phyloP scores from a whole-genome alignment of 345 rosid species.

The Linum lewisii region DNA sequence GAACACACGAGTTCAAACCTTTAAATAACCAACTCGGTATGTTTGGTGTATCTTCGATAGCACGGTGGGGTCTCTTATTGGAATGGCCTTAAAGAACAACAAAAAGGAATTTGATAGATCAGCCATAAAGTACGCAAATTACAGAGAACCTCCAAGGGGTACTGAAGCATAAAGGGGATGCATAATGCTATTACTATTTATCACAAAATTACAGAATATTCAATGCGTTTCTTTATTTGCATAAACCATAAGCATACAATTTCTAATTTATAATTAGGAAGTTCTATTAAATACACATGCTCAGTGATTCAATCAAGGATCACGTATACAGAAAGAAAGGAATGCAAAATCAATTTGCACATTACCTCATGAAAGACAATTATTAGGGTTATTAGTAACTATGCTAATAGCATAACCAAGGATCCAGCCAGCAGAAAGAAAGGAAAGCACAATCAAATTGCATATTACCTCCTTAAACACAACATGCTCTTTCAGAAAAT shows the following conservation, averaged over 20 bases:
- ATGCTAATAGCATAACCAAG: too few species aligned
- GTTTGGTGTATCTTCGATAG: conserved; percentile 83
- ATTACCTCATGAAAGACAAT: conserved; percentile 79
- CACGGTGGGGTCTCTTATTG: conserved; percentile 57
- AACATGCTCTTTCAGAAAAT: conserved; percentile 61
- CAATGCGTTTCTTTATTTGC: background rate
- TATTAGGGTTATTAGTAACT: too few species aligned
- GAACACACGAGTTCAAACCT: conserved; percentile 40
- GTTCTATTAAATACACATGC: background rate
- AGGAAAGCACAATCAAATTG: background rate
- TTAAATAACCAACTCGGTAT: conserved; percentile 75
- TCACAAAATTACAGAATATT: background rate
- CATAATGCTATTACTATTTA: background rate
- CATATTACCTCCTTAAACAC: conserved; percentile 74
- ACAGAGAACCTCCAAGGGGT: background rate
- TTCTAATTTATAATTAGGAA: too few species aligned
- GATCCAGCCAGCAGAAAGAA: conserved; percentile 7
- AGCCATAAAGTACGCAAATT: background rate
- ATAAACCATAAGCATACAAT: background rate
- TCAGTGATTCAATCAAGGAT: conserved; percentile 8
- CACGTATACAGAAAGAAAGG: background rate
- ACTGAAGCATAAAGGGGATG: background rate
- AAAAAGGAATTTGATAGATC: background rate
- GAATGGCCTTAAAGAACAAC: conserved; percentile 48
- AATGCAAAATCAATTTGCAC: background rate